Evolutionary conservation across 257 asterid species (phyloP), one percentile per base, ranked within the genome.

Genomic region (Ligustrum vulgare): DNA sequence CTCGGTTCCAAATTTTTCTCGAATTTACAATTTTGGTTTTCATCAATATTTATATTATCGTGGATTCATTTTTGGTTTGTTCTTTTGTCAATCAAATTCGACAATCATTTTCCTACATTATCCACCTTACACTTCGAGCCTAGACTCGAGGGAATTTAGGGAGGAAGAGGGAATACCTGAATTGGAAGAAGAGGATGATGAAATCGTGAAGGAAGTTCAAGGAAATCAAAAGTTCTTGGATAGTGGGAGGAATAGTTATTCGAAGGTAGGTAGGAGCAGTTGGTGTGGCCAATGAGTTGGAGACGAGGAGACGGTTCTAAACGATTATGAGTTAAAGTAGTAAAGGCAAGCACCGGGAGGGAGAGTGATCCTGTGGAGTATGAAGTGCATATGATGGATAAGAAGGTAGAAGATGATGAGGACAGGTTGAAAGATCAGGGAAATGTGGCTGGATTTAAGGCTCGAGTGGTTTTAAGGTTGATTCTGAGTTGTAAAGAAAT

Each of bases 161-260:
- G 97, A 91, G 86, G 98, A 93, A 80, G 99, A 95, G 80, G 98
- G 98, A 35, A 95, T 95, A 33, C 99, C 99, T 16, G 98, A 95
- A 69, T 88, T 95, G 85, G 99, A 93, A 81, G 99, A 95, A 28
- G 99, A 95, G 74, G 94, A 86, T 8, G 87, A 82, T 56, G 98
- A 85, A 83, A 90, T 90, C 66, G 98, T 95, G 49, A 93, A 95
- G 81, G 96, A 95, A 81, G 93, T 93, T 82, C 91, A 83, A n/a
- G 96, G 93, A 8, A 72, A 91, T 75, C 98, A 85, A 81, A 93
- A 90, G 79, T 88, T 77, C 75, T 89, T 82, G 25, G 91, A 83
- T 9, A 89, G 88, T 8, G 86, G 81, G n/a, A 79, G 85, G 68
- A 82, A 85, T 79, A 88, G 86, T 66, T 71, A 86, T 78, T 83